A percentile compares a stretch with the other conserved stretches of the same genome.
Evolutionary conservation across 805 yeast genomes (phyloP).

Genomic region (Lachancea nothofagi): DNA sequence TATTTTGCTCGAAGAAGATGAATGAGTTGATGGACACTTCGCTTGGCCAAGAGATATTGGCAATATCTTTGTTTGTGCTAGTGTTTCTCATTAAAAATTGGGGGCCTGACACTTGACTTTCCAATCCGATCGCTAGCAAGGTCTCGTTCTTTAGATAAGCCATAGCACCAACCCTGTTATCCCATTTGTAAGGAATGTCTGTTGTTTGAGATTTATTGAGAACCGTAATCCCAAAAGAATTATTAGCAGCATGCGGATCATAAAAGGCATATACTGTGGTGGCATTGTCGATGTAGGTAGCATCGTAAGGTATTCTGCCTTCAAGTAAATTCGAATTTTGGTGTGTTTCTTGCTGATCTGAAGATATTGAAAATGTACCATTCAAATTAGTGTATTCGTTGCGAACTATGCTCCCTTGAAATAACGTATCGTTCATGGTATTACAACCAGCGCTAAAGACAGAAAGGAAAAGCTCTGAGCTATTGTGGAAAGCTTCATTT

Average conservation of each 20-base stretch:
- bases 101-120: conserved; percentile 8
- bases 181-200: conserved; percentile 15
- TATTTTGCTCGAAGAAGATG: conserved; percentile 36
- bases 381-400: conserved; percentile 18
- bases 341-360: conserved; percentile 16
- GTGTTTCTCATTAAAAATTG: conserved; percentile 31
- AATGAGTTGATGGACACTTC: conserved; percentile 39
- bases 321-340: conserved; percentile 6
- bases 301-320: conserved; percentile 3
- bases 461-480: conserved; percentile 23
- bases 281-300: conserved; percentile 39
- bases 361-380: conserved; percentile 16
- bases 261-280: conserved; percentile 56
- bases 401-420: conserved; percentile 28
- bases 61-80: conserved; percentile 42
- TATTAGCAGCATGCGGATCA: conserved; percentile 34
- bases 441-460: conserved; percentile 28
- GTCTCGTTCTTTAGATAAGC: conserved; percentile 25
- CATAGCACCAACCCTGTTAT: conserved; percentile 20
- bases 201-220: background rate
- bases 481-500: conserved; percentile 15
- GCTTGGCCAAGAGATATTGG: conserved; percentile 34
- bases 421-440: conserved; percentile 30
- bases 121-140: conserved; percentile 32
- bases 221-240: conserved; percentile 10